phyloP scores from a whole-genome alignment of 768 basidiomycete species.

The Leccinellum albellum region DNA sequence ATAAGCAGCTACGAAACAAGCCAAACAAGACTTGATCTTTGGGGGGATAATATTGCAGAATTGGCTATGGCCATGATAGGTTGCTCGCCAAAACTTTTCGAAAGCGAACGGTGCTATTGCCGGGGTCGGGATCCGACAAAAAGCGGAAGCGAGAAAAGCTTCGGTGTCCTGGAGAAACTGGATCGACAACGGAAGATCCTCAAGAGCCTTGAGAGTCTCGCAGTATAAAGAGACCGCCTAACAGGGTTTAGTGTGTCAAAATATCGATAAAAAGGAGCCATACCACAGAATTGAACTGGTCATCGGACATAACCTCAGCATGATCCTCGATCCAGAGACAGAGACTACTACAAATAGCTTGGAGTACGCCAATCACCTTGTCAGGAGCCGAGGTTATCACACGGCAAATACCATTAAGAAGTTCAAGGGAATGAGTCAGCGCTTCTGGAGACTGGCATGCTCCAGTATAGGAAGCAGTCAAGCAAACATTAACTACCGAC shows the following conservation, averaged over 20 bases:
- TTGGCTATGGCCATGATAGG: conserved; percentile 44
- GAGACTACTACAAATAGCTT: conserved; percentile 36
- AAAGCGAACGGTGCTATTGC: conserved; percentile 53
- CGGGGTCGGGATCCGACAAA: conserved; percentile 43
- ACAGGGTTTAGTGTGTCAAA: neutral
- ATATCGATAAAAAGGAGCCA: conserved; percentile 15
- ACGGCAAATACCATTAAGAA: conserved; percentile 35
- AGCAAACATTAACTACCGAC: conserved; percentile 25
- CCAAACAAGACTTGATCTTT: conserved; percentile 42
- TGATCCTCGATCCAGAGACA: conserved; percentile 54
- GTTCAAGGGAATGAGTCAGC: conserved; percentile 30
- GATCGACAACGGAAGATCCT: conserved; percentile 36
- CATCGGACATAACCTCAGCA: conserved; percentile 34
- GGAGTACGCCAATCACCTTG: conserved; percentile 35
- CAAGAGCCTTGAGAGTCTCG: conserved; percentile 38
- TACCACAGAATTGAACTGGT: conserved; percentile 49
- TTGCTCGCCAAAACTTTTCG: conserved; percentile 53
- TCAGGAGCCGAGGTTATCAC: conserved; percentile 28
- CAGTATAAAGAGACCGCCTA: conserved; percentile 43
- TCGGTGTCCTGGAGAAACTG: conserved; percentile 40
- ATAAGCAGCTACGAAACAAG: conserved; percentile 44
- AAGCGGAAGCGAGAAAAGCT: conserved; percentile 48
- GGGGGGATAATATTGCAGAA: conserved; percentile 39
- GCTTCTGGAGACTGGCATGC: conserved; percentile 21
- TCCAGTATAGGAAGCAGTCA: conserved; percentile 35